Evolutionary conservation across 1,284 basidiomycete genomes (phyloP).

Genomic region (Cutaneotrichosporon daszewskae): DNA sequence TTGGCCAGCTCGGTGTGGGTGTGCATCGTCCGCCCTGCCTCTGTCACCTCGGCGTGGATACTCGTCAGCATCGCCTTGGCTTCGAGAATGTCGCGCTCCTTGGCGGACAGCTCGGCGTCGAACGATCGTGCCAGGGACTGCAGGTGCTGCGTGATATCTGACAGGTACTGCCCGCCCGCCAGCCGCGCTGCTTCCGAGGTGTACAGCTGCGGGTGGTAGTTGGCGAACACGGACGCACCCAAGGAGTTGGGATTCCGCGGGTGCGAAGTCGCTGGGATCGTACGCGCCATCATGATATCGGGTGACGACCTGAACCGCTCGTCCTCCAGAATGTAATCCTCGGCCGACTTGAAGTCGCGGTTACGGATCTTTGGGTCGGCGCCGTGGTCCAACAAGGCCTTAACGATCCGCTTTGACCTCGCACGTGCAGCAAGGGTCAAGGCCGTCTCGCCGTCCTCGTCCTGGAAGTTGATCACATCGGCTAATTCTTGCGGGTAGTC

Average conservation of each 20-base stretch:
- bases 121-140: conserved; percentile 87
- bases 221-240: conserved; percentile 16
- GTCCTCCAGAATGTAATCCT: conserved; percentile 98
- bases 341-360: conserved; percentile 91
- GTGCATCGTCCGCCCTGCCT: conserved; percentile 70
- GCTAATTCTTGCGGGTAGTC: conserved; percentile 95
- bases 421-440: conserved; percentile 95
- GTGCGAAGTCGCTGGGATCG: conserved; percentile 1
- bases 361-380: conserved; percentile 95
- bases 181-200: conserved; percentile 81
- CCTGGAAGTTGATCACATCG: conserved; percentile 99
- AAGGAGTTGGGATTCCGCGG: conserved; percentile 12
- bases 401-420: conserved; percentile 92
- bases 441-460: conserved; percentile 97
- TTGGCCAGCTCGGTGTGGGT: conserved; percentile 63
- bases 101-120: conserved; percentile 84
- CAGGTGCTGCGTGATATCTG: conserved; percentile 79
- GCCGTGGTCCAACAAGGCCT: conserved; percentile 91
- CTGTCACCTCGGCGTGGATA: conserved; percentile 87
- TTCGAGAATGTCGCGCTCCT: conserved; percentile 86
- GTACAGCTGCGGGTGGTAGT: conserved; percentile 61
- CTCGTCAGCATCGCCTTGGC: conserved; percentile 80
- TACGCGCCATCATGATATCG: conserved; percentile 12
- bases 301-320: conserved; percentile 93
- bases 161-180: conserved; percentile 75